Evolutionary conservation across 257 asterid species (phyloP).

Genomic region (Capsicum rhomboideum): DNA sequence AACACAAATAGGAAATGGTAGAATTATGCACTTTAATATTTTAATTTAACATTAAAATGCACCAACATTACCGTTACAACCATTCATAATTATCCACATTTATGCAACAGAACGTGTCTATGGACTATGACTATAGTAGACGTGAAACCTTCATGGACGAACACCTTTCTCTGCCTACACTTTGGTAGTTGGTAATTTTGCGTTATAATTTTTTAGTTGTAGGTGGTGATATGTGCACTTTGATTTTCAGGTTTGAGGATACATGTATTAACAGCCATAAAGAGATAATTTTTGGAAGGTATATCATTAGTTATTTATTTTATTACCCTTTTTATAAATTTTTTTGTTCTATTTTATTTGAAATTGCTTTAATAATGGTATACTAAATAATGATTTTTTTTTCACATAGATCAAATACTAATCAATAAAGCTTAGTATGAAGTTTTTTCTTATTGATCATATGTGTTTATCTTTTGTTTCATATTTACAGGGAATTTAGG

Average conservation of each 20-base stretch:
- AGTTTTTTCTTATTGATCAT: constrained; percentile 19
- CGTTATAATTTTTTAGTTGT: background rate
- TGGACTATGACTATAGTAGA: too few species aligned
- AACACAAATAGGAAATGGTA: too few species aligned
- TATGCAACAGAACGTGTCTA: too few species aligned
- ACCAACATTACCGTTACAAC: too few species aligned
- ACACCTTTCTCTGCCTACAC: too few species aligned
- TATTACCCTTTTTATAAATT: background rate
- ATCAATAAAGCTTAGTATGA: constrained; percentile 53
- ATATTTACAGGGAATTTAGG: too few species aligned
- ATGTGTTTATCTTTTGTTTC: too few species aligned
- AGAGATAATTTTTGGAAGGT: constrained; percentile 68
- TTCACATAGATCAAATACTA: constrained; percentile 63
- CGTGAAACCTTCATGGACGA: too few species aligned
- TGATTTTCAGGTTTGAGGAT: constrained; percentile 42
- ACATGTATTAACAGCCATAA: constrained; percentile 39
- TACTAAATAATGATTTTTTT: background rate
- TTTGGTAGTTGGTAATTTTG: constrained; percentile 29
- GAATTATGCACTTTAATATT: too few species aligned
- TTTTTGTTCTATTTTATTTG: background rate
- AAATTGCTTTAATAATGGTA: too few species aligned
- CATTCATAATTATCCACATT: too few species aligned
- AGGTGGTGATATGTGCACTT: background rate
- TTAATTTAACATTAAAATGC: too few species aligned
- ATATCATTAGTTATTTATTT: background rate